Evolutionary conservation across 1,284 basidiomycete species (phyloP).

Genomic region (Ceratobasidium sp.): DNA sequence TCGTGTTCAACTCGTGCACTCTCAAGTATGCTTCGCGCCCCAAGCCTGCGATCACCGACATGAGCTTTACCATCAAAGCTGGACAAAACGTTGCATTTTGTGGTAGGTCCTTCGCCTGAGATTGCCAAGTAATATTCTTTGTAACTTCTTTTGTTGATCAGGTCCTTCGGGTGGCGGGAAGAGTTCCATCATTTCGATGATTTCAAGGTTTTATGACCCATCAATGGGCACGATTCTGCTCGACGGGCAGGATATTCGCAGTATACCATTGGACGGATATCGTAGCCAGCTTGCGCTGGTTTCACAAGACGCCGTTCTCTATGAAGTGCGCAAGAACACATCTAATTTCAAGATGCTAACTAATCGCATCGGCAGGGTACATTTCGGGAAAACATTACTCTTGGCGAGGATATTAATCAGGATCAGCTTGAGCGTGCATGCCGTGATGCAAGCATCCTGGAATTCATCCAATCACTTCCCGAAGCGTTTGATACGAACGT

Average conservation of each 20-base stretch:
- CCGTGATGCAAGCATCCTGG: slow-evolving; percentile 49
- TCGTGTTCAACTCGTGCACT: slow-evolving; percentile 42
- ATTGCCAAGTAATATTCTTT: no score
- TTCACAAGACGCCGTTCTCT: no score
- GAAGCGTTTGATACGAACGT: slow-evolving; percentile 52
- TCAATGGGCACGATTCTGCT: slow-evolving; percentile 49
- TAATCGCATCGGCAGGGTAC: slow-evolving; percentile 46
- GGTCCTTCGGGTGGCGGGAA: slow-evolving; percentile 43
- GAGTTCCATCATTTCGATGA: slow-evolving; percentile 46
- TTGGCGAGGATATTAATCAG: no score
- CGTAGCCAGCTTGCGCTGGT: no score
- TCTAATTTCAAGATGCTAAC: no score
- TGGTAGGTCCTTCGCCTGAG: slow-evolving; percentile 39
- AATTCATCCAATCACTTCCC: slow-evolving; percentile 51
- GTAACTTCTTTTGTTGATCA: slow-evolving; percentile 36
- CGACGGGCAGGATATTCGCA: no score
- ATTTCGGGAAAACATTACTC: no score
- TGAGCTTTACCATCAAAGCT: slow-evolving; percentile 43
- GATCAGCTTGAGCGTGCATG: no score
- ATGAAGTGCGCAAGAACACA: slow-evolving; percentile 41
- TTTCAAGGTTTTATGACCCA: slow-evolving; percentile 53
- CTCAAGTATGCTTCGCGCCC: no score
- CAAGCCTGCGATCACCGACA: slow-evolving; percentile 41
- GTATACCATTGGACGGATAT: no score
- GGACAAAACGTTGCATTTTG: slow-evolving; percentile 46